Base-by-base conservation (phyloP, 768 basidiomycete genomes). In the Galerina sulciceps region DNA sequence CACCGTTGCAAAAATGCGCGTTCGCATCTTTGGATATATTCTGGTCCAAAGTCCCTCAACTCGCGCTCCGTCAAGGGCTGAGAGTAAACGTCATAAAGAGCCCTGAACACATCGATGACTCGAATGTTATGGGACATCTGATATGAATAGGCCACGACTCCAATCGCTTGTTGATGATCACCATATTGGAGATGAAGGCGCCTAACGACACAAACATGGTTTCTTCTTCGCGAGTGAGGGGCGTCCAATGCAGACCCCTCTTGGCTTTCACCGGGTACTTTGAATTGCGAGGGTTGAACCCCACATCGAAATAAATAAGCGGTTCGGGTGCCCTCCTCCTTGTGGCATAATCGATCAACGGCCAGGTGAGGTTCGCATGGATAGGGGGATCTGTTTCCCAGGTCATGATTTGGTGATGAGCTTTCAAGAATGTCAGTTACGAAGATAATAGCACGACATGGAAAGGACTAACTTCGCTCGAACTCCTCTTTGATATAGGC, bases 81-180 rank as follows among this genome's bases (percentile, higher is more conserved):
- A 46, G 78, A 69, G 59, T 81, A 84, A 5, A 77, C 71, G 42
- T 81, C 76, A 65, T 84, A 80, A 23, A 90, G 86, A 10, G 79
- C 82, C 53, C 79, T 69, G 65, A 88, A 86, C 35, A 90, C 78
- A 51, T 89, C 87, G 20, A 81, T 76, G 63, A 85, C 82, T 13
- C 80, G 72, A 55, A 88, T 74, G 10, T 81, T 75, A 53, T 78
- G 59, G 42, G 82, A 70, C 9, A 73, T 71, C 63, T 58, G 56
- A 85, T 77, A 53, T 77, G 61, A 38, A 85, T 71, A 5, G 75
- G 72, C 70, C 79, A 80, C 38, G 59, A 54, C 36, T 76, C 65
- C 63, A 76, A 75, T 37, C 66, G 68, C n/a, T 58, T 69, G 59
- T 82, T 81, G 17, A 71, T 60, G 66, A 88, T 81, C 57, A 73